Conservation (phyloP, 495 filamentous ascomycete genomes). For the Margaritispora aquatica region DNA sequence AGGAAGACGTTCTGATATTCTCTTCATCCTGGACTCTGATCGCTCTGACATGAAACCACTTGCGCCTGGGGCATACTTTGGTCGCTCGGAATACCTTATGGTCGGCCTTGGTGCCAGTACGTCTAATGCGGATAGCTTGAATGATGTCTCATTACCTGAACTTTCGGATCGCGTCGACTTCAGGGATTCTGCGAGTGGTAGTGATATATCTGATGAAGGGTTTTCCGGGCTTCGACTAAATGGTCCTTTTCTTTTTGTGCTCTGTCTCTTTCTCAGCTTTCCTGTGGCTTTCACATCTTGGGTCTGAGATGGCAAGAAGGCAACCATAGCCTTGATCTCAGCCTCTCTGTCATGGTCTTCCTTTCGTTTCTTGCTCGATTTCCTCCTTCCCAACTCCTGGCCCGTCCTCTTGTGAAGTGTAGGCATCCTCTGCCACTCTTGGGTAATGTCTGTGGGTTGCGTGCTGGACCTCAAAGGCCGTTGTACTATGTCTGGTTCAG, state of each 20-base stretch:
- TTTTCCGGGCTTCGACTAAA: constrained; percentile 54
- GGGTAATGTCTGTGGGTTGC: constrained; percentile 32
- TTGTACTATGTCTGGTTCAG: constrained; percentile 19
- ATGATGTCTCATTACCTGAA: constrained; percentile 63
- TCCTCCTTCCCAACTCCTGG: constrained; percentile 54
- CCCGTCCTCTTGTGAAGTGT: constrained; percentile 60
- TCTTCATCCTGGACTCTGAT: constrained; percentile 31
- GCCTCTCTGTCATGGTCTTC: constrained; percentile 72
- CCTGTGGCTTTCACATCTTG: constrained; percentile 41
- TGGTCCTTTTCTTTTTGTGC: constrained; percentile 51
- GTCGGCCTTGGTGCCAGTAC: constrained; percentile 74
- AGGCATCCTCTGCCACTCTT: constrained; percentile 51
- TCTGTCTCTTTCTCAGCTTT: constrained; percentile 55
- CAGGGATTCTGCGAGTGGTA: constrained; percentile 66
- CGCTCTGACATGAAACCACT: constrained; percentile 27
- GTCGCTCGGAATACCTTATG: constrained; percentile 63
- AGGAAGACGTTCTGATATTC: constrained; percentile 36
- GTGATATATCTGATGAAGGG: constrained; percentile 63
- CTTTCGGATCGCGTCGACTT: constrained; percentile 65
- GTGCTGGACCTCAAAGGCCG: constrained; percentile 23
- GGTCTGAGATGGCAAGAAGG: constrained; percentile 54
- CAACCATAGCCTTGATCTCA: constrained; percentile 78
- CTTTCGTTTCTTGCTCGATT: constrained; percentile 69
- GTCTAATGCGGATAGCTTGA: constrained; percentile 67
- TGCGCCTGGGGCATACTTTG: constrained; percentile 37